Evolutionary conservation across 2,329 filamentous ascomycete species (phyloP), one percentile per base, ranked within the genome.

Genomic region (Diaporthe ampelina): DNA sequence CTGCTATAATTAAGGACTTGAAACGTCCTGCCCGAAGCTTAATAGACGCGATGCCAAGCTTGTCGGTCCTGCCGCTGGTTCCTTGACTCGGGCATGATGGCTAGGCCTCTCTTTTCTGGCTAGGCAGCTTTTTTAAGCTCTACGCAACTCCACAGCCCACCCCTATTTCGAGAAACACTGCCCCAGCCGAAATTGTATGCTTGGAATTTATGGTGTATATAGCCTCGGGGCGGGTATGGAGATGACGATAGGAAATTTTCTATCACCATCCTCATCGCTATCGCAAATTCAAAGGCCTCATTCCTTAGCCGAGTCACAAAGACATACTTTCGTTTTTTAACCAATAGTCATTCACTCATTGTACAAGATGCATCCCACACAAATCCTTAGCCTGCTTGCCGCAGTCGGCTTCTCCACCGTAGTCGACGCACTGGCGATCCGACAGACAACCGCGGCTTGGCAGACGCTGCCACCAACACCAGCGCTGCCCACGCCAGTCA

Each of bases 391-490:
- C 6, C 70, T 72, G n/a, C 32, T 72, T 24, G 58, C 70, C 37
- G 58, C 70, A 29, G 70, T 57, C 19, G 58, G 45, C 24, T 70
- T 70, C 67, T 58, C 67, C 6, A 11, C 19, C 67, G 29, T 7
- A 48, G 70, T 52, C 19, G 26, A 56, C 45, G 57, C 70, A 26
- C 52, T 82, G 61, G 75, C 78, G 48, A 67, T 81, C 57, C 77
- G 78, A 52, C 79, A 79, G 29, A 71, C 73, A 1, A 79, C 77
- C 6, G 79, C 81, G 2, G 75, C 80, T 32, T 84, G 80, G 80
- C 65, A 77, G 43, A 83, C 81, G 4, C 82, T 86, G 1, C 84
- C 84, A 1, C 48, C 80, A 0, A 86, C 84, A 0, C 84, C 84
- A 35, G 75, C 78, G 0, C 79, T 86, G 3, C 84, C 84, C 21